These are phyloP conservation scores for Aspergillus fructus DNA, from an alignment of 2,329 filamentous ascomycete genomes.

Conservation along the genomic window DNA sequence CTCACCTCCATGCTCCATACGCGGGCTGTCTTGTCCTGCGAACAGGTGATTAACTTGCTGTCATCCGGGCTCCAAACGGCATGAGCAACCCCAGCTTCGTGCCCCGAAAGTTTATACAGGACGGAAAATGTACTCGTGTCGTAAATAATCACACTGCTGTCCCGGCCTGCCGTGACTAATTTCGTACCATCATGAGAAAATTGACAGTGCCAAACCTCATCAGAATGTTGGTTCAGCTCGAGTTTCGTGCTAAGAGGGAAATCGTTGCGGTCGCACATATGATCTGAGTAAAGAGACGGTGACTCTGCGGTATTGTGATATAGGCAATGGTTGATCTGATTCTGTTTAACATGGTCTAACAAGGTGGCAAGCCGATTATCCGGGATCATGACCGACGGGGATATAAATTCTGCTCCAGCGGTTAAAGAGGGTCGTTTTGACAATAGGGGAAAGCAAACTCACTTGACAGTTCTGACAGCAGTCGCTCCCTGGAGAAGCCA, in stretches of 20 bases:
- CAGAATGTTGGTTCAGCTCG: conserved; percentile 70
- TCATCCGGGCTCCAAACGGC: conserved; percentile 92
- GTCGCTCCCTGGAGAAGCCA: conserved; percentile 68
- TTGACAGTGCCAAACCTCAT: conserved; percentile 87
- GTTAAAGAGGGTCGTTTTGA: not conserved
- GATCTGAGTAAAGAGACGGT: conserved; percentile 86
- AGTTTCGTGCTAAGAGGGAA: conserved; percentile 74
- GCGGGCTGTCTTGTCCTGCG: conserved; percentile 68
- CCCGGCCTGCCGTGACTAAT: conserved; percentile 78
- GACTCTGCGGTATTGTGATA: conserved; percentile 81
- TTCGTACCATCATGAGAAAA: conserved; percentile 86
- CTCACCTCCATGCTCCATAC: conserved; percentile 72
- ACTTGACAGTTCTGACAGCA: conserved; percentile 85
- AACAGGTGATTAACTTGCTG: conserved; percentile 79
- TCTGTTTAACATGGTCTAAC: conserved; percentile 78
- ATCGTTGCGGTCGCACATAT: conserved; percentile 73
- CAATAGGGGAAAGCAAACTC: conserved; percentile 32
- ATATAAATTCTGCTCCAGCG: conserved; percentile 69
- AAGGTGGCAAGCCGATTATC: conserved; percentile 82
- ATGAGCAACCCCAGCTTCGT: conserved; percentile 72
- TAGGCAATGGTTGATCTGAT: conserved; percentile 77
- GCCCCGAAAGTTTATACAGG: conserved; percentile 62
- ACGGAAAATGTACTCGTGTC: conserved; percentile 70
- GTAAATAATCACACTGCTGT: conserved; percentile 76
- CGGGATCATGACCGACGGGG: conserved; percentile 94